phyloP scores from a whole-genome alignment of 352 stramenopile species.

The Thraustochytrium striatum region DNA sequence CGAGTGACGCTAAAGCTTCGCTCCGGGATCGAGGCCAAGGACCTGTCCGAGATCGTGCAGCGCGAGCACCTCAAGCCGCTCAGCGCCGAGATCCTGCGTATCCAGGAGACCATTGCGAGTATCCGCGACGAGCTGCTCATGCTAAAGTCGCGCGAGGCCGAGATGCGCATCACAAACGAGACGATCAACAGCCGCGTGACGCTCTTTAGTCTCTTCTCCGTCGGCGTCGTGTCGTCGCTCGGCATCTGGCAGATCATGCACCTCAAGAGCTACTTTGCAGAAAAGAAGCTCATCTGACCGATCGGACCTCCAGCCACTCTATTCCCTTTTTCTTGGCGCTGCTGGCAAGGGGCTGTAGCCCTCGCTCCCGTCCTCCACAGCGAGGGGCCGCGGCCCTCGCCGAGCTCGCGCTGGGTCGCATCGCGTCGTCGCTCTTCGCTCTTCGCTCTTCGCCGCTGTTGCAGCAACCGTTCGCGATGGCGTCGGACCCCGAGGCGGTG shows the following conservation, averaged over 20 bases:
- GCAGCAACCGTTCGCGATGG: too few relatives aligned
- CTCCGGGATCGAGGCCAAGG: conserved; percentile 36
- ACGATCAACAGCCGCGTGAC: conserved; percentile 41
- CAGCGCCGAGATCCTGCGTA: conserved; percentile 23
- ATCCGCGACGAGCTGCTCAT: conserved; percentile 13
- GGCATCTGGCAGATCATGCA: conserved; percentile 37
- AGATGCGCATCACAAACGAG: conserved; percentile 39
- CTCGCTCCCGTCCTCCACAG: too few relatives aligned
- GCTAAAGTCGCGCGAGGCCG: conserved; percentile 10
- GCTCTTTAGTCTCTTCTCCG: conserved; percentile 28
- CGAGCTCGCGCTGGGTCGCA: too few relatives aligned
- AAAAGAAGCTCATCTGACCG: conserved; percentile 38
- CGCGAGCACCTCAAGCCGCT: conserved; percentile 23
- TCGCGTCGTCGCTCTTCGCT: too few relatives aligned
- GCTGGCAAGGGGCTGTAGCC: too few relatives aligned
- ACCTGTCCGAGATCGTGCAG: conserved; percentile 32
- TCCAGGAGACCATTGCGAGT: conserved; percentile 16
- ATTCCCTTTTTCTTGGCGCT: too few relatives aligned
- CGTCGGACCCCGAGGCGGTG: too few relatives aligned
- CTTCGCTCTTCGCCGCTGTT: too few relatives aligned
- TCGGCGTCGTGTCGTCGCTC: conserved; percentile 24
- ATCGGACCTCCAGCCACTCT: too few relatives aligned
- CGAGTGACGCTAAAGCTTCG: conserved; percentile 8
- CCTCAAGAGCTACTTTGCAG: conserved; percentile 43
- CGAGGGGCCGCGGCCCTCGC: too few relatives aligned